These are phyloP conservation scores for Nitzschia sp. DNA, from an alignment of 108 stramenopile species.

Conservation along the genomic window DNA sequence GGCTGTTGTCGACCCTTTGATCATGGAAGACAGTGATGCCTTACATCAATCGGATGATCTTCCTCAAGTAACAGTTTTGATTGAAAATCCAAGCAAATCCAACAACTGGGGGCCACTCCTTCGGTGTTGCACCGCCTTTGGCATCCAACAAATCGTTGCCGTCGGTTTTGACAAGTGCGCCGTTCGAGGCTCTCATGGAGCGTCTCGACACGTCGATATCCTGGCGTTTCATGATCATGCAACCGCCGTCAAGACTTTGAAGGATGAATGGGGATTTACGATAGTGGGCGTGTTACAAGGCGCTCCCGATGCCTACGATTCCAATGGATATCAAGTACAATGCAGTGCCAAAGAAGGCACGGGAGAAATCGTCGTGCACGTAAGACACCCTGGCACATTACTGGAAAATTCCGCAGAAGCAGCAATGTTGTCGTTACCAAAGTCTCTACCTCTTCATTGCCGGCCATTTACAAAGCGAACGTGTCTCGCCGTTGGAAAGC, in stretches of 20 bases:
- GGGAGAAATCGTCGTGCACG: not conserved
- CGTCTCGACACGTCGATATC: conserved; percentile 68
- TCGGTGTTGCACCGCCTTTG: conserved; percentile 83
- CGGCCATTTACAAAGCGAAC: conserved; percentile 7
- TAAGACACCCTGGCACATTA: not conserved
- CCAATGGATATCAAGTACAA: conserved; percentile 7
- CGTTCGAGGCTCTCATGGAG: conserved; percentile 76
- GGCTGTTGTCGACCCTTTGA: too few species aligned
- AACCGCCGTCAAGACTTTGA: conserved; percentile 39
- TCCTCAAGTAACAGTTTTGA: conserved; percentile 53
- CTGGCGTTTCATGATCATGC: conserved; percentile 65
- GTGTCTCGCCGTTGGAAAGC: conserved; percentile 36
- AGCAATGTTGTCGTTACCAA: not conserved
- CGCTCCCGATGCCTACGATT: conserved; percentile 14
- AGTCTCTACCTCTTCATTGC: conserved; percentile 24
- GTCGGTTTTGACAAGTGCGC: conserved; percentile 74
- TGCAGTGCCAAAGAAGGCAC: not conserved
- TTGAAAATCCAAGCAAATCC: conserved; percentile 78
- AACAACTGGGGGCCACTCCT: conserved; percentile 81
- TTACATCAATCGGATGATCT: not conserved
- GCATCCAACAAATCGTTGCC: conserved; percentile 57
- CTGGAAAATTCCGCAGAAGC: not conserved
- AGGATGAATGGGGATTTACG: conserved; percentile 12
- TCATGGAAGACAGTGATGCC: too few species aligned
- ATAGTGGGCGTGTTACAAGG: conserved; percentile 20